Evolutionary conservation across 208 protist genomes (phyloP), one percentile per base, ranked within the genome.

Genomic region (Leishmania tarentolae): DNA sequence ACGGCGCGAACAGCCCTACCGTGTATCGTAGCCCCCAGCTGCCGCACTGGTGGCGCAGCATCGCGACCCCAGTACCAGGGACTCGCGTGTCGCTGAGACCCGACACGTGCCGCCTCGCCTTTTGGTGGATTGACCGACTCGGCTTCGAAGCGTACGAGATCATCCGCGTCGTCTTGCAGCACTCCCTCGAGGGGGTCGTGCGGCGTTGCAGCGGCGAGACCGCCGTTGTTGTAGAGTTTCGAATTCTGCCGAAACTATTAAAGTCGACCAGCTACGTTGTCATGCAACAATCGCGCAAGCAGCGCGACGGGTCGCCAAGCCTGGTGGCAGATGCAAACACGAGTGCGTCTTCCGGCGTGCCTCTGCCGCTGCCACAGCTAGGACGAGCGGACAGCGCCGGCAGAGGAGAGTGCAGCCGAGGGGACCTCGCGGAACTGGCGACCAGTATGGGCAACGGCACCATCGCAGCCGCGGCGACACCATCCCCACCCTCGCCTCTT

Each of bases 81-180:
- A 78, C 73, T 15, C 68, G 40, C n/a, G 84, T 87, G 28, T 56
- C 42, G 15, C 80, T 87, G 2, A 47, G 76, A 0, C 75, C 80
- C 31, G 65, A 75, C 77, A 79, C 79, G 24, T 40, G 70, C 13
- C 75, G 68, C 7, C 59, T 78, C n/a, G 84, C 78, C 70, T 87
- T 82, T 31, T 87, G 76, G 78, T 87, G 84, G 84, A 80, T 87
- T 24, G 84, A 87, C 44, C 84, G 78, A 11, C 80, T 87, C 37
- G 84, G 84, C 77, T 66, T 66, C 66, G 84, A 87, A 75, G 84
- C 84, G 0, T 75, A 85, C 47, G 79, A 80, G 40, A 50, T 85
- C 2, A 76, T 87, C 35, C 71, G 71, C n/a, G 53, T 84, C 31
- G 52, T 83, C 50, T 50, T 86, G 28, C 31, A 65, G 69, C 80